These are phyloP conservation scores for Lippia alba DNA, from an alignment of 305 asterid genomes.

Conservation along the genomic window DNA sequence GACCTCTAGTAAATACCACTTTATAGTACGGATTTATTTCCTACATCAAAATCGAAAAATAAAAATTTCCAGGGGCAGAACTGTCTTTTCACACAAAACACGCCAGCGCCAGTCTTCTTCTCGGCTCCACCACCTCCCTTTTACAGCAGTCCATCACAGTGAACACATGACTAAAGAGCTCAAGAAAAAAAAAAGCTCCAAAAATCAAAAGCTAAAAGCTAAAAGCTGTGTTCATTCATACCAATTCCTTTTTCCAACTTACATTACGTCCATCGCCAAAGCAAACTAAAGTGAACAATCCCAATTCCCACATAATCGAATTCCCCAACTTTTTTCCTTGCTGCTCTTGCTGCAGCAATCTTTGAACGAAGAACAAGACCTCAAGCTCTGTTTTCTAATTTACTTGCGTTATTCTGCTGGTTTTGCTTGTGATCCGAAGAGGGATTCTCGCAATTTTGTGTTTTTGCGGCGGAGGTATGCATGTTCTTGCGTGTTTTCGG, in stretches of 20 bases:
- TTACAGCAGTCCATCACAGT: constrained; percentile 48
- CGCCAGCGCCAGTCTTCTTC: not conserved
- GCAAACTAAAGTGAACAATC: constrained; percentile 36
- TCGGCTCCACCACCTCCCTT: not conserved
- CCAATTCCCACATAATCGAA: constrained; percentile 33
- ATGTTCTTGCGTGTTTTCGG: constrained; percentile 26
- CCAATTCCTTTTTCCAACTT: constrained; percentile 24
- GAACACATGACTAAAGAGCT: constrained; percentile 68
- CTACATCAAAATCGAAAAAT: too few relatives aligned
- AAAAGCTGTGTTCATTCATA: constrained; percentile 9
- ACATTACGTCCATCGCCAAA: constrained; percentile 23
- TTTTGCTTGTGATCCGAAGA: constrained; percentile 2
- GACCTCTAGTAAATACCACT: too few relatives aligned
- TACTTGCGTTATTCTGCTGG: not conserved
- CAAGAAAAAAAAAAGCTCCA: constrained; percentile 24
- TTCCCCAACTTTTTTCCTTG: constrained; percentile 29
- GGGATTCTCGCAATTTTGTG: constrained; percentile 6
- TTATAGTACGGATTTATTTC: too few relatives aligned
- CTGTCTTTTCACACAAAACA: constrained; percentile 4
- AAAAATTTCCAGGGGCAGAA: not conserved
- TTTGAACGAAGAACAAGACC: constrained; percentile 34
- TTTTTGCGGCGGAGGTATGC: constrained; percentile 35
- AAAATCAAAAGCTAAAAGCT: not conserved
- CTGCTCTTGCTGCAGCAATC: constrained; percentile 34
- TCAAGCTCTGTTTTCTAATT: constrained; percentile 6